These are phyloP conservation scores for Irpex lacteus DNA, from an alignment of 1,284 basidiomycete genomes.

Conservation along the genomic window DNA sequence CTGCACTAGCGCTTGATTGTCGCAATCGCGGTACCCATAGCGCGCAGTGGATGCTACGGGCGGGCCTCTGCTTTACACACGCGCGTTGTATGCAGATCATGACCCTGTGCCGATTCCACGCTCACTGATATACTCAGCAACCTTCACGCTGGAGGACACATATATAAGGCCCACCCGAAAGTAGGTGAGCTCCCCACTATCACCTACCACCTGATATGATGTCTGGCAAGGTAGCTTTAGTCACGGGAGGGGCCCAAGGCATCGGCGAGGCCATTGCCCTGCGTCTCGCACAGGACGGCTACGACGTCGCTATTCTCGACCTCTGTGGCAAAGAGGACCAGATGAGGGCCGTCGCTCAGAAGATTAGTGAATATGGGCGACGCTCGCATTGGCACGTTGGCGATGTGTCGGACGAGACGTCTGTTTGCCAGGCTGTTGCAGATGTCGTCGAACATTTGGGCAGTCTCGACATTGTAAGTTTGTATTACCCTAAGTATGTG, in stretches of 20 bases:
- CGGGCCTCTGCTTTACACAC: no score
- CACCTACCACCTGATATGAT: neutral
- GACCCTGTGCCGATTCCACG: no score
- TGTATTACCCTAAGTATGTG: neutral
- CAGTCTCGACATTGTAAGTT: constrained; percentile 19
- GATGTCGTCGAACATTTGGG: constrained; percentile 20
- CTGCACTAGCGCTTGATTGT: no score
- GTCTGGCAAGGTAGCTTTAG: constrained; percentile 16
- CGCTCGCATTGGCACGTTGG: constrained; percentile 14
- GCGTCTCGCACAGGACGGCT: constrained; percentile 21
- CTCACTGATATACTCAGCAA: no score
- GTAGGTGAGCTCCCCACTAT: neutral
- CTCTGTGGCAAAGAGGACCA: constrained; percentile 13
- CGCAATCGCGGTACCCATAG: no score
- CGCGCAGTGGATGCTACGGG: no score
- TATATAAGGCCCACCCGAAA: neutral
- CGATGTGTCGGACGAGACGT: constrained; percentile 20
- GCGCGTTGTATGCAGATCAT: no score
- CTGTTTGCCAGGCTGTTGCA: constrained; percentile 20
- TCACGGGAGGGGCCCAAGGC: constrained; percentile 24
- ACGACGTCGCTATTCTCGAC: constrained; percentile 23
- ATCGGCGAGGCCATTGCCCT: constrained; percentile 23
- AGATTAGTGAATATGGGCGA: constrained; percentile 15
- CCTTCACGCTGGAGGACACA: no score
- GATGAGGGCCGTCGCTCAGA: constrained; percentile 15